Conservation (phyloP, 441 rosid genomes). For the Erysimum pusillum region DNA sequence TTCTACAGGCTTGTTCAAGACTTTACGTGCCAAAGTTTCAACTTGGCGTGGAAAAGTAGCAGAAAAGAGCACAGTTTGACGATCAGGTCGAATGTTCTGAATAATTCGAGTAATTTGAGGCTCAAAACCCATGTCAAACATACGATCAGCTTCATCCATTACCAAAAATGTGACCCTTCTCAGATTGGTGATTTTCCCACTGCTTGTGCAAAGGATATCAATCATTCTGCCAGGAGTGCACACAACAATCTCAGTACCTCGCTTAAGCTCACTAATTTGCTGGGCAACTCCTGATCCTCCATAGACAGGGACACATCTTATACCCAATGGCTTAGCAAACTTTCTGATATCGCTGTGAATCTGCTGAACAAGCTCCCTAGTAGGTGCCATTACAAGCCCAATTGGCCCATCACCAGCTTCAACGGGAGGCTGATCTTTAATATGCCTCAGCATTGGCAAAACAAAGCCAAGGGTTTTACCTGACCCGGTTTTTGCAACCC, state of each 20-base stretch:
- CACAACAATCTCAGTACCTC: constrained; percentile 96
- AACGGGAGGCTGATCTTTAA: constrained; percentile 96
- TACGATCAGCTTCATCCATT: constrained; percentile 98
- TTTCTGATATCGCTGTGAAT: constrained; percentile 92
- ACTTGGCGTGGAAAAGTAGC: constrained; percentile 99
- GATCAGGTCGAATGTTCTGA: constrained; percentile 90
- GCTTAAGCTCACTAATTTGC: constrained; percentile 90
- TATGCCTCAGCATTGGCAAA: constrained; percentile 97
- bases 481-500: constrained; percentile 94
- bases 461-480: constrained; percentile 97
- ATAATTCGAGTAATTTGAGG: constrained; percentile 93
- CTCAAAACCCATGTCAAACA: constrained; percentile 99
- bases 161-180: constrained; percentile 89
- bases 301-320: constrained; percentile 92
- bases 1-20: constrained; percentile 81
- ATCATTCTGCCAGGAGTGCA: constrained; percentile 99
- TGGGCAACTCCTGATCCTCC: constrained; percentile 99
- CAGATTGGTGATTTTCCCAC: constrained; percentile 89
- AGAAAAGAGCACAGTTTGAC: constrained; percentile 95
- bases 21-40: constrained; percentile 89
- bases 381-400: constrained; percentile 97
- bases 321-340: constrained; percentile 78
- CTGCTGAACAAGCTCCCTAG: constrained; percentile 99
- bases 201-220: constrained; percentile 95
- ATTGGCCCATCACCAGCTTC: constrained; percentile 94